Evolutionary conservation across 2,329 filamentous ascomycete species (phyloP).

Genomic region (Phyllosticta ampelicida): DNA sequence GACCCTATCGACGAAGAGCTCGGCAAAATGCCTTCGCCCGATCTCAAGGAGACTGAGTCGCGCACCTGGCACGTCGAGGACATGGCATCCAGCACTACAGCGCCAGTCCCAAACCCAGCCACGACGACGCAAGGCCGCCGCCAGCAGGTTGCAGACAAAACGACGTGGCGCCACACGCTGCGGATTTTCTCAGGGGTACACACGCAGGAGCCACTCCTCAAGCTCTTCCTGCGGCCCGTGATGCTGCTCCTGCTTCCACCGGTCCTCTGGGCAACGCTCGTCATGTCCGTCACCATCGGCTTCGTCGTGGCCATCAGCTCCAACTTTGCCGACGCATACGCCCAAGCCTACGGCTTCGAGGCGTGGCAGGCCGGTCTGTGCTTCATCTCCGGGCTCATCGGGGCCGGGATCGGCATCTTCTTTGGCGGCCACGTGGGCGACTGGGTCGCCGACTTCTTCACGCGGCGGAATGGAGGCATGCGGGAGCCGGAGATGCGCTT

Average conservation of each 20-base stretch:
- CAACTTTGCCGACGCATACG: conserved; percentile 22
- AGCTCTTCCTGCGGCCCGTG: conserved; percentile 41
- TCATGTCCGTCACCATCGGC: conserved; percentile 45
- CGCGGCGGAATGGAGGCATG: conserved; percentile 18
- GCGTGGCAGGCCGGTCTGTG: conserved; percentile 36
- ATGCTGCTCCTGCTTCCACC: conserved; percentile 41
- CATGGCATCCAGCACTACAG: neutral
- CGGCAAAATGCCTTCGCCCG: neutral
- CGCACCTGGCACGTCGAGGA: neutral
- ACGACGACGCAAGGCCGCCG: neutral
- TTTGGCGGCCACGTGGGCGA: conserved; percentile 36
- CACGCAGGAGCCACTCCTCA: conserved; percentile 38
- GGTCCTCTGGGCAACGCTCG: conserved; percentile 45
- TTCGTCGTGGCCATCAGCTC: conserved; percentile 35
- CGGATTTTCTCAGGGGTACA: conserved; percentile 31
- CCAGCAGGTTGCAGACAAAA: neutral
- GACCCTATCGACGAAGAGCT: neutral
- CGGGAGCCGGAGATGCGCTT: conserved; percentile 28
- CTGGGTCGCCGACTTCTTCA: conserved; percentile 21
- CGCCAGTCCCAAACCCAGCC: neutral
- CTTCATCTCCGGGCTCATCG: conserved; percentile 40
- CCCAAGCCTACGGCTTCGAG: conserved; percentile 18
- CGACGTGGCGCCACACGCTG: conserved; percentile 18
- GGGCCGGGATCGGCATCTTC: conserved; percentile 39
- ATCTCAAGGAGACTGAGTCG: neutral